A percentile compares a stretch with the other conserved stretches of the same genome.
Conservation (phyloP, 75 land plant genomes). For the Selaginella tamariscina region DNA sequence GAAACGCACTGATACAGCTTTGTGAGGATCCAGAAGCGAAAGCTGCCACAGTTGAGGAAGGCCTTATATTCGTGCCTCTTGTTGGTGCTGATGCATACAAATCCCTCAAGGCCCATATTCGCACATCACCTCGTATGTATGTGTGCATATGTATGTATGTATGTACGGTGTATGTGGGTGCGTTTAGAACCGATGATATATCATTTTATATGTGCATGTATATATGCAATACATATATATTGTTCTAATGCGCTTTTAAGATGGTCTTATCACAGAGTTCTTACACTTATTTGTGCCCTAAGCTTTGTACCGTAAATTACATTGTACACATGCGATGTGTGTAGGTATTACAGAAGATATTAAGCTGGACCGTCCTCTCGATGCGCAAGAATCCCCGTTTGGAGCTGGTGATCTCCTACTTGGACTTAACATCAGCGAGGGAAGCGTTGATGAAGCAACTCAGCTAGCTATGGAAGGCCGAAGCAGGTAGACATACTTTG, state of each 20-base stretch:
- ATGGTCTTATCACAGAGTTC: too few relatives aligned
- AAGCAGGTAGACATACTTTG: too few relatives aligned
- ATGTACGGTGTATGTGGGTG: too few relatives aligned
- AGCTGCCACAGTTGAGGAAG: slow-evolving; percentile 59
- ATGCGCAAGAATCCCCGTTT: slow-evolving; percentile 38
- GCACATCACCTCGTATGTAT: too few relatives aligned
- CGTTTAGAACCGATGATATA: too few relatives aligned
- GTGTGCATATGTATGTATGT: too few relatives aligned
- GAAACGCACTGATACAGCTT: slow-evolving; percentile 46
- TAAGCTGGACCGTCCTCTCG: slow-evolving; percentile 25
- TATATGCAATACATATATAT: too few relatives aligned
- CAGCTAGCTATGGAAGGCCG: slow-evolving; percentile 53
- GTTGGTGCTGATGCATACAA: slow-evolving; percentile 60
- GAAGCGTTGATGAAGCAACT: slow-evolving; percentile 40
- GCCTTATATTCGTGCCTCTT: slow-evolving; percentile 58
- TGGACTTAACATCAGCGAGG: slow-evolving; percentile 38
- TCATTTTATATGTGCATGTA: too few relatives aligned
- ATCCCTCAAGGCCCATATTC: slow-evolving; percentile 45
- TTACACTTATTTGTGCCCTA: too few relatives aligned
- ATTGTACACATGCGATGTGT: too few relatives aligned
- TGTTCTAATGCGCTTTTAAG: too few relatives aligned
- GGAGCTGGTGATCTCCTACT: slow-evolving; percentile 71
- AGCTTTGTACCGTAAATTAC: too few relatives aligned
- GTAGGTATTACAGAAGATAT: slow-evolving; percentile 69
- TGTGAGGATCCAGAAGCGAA: slow-evolving; percentile 39